phyloP scores from a whole-genome alignment of 768 basidiomycete genomes.

The Amanita inopinata region DNA sequence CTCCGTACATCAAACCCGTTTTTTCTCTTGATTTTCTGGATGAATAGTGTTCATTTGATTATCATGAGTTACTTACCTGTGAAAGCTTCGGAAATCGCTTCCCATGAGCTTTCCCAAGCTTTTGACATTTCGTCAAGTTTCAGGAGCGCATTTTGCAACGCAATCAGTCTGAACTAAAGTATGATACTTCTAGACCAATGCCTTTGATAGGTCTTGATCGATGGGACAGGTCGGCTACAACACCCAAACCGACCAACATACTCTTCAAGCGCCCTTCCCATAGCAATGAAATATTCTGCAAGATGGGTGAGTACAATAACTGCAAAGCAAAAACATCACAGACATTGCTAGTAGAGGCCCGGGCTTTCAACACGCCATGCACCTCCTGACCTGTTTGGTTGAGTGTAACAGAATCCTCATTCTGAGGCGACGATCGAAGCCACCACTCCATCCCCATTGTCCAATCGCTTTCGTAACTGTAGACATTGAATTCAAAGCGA shows the following conservation, averaged over 20 bases:
- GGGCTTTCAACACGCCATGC: slow-evolving; percentile 81
- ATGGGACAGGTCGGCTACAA: slow-evolving; percentile 84
- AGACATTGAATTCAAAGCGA: slow-evolving; percentile 93
- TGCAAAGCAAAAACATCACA: slow-evolving; percentile 17
- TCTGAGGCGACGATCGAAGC: slow-evolving; percentile 51
- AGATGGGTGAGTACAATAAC: neutral
- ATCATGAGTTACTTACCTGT: too few relatives aligned
- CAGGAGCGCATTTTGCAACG: too few relatives aligned
- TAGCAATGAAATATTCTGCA: slow-evolving; percentile 77
- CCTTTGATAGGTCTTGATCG: slow-evolving; percentile 81
- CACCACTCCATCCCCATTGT: slow-evolving; percentile 95
- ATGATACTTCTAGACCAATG: slow-evolving; percentile 87
- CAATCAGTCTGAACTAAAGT: slow-evolving; percentile 59
- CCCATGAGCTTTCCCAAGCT: too few relatives aligned
- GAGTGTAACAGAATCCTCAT: slow-evolving; percentile 17
- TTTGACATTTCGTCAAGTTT: too few relatives aligned
- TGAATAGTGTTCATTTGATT: too few relatives aligned
- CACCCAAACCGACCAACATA: slow-evolving; percentile 82
- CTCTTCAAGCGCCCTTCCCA: slow-evolving; percentile 92
- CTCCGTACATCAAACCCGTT: too few relatives aligned
- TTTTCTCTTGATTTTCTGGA: too few relatives aligned
- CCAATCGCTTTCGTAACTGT: slow-evolving; percentile 96
- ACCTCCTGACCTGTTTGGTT: slow-evolving; percentile 29
- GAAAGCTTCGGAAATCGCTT: too few relatives aligned
- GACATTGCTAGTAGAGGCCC: slow-evolving; percentile 84